These are phyloP conservation scores for Ascochyta fabae DNA, from an alignment of 2,329 filamentous ascomycete species.

Conservation along the genomic window DNA sequence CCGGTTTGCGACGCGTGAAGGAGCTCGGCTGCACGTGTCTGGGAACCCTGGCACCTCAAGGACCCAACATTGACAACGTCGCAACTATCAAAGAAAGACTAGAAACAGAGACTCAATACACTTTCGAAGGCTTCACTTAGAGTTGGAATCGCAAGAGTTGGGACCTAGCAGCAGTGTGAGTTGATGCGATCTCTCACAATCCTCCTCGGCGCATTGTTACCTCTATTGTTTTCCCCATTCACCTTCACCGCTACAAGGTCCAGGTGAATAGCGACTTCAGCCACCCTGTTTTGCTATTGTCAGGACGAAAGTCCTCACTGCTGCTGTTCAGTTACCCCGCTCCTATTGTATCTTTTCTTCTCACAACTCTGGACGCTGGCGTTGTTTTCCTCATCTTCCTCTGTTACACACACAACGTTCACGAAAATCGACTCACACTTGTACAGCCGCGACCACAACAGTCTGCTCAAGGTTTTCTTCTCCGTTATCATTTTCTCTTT, in stretches of 20 bases:
- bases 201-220: not conserved
- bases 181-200: not conserved
- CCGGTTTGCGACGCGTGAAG: conserved; percentile 35
- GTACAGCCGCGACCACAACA: not conserved
- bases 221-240: not conserved
- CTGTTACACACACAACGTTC: not conserved
- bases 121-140: no score
- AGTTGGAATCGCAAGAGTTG: not conserved
- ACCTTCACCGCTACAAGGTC: not conserved
- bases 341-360: not conserved
- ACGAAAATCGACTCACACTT: conserved; percentile 2
- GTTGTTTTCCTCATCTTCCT: not conserved
- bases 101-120: not conserved
- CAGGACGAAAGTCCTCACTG: not conserved
- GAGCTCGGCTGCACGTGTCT: conserved; percentile 34
- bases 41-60: conserved; percentile 20
- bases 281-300: not conserved
- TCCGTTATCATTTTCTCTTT: not conserved
- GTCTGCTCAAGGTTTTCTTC: not conserved
- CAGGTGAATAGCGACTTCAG: not conserved
- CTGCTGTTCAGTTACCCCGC: not conserved
- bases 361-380: not conserved
- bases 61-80: conserved; percentile 19
- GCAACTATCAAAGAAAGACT: conserved; percentile 15
- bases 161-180: conserved; percentile 5